phyloP scores from a whole-genome alignment of 2,329 filamentous ascomycete genomes.

The Ceratocystis colombiana region DNA sequence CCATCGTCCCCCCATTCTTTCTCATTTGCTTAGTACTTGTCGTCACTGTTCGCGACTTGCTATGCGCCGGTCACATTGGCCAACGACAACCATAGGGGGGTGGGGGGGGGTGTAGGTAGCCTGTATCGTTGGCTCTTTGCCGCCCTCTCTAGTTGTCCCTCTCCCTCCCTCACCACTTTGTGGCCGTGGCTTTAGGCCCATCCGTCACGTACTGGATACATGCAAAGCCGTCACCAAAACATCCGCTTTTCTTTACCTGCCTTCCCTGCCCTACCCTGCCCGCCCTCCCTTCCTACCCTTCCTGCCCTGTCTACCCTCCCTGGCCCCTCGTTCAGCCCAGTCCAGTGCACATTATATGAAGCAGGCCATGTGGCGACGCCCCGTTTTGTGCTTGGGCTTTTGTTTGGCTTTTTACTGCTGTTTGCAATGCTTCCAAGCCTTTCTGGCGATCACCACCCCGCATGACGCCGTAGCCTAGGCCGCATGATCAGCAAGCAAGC shows the following conservation, averaged over 20 bases:
- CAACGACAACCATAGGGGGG: too few relatives aligned
- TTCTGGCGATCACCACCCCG: background rate
- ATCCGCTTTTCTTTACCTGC: too few relatives aligned
- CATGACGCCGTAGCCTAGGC: background rate
- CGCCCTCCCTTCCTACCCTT: background rate
- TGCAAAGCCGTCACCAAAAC: background rate
- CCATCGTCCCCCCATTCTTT: too few relatives aligned
- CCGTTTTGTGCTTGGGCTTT: background rate
- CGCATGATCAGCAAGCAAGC: background rate
- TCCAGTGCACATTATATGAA: too few relatives aligned
- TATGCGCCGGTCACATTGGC: too few relatives aligned
- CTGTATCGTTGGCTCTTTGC: too few relatives aligned
- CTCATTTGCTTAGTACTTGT: too few relatives aligned
- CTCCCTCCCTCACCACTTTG: background rate
- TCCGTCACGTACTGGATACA: background rate
- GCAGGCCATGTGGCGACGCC: background rate
- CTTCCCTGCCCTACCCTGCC: background rate
- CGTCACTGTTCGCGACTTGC: too few relatives aligned
- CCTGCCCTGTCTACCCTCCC: background rate
- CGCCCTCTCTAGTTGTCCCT: background rate
- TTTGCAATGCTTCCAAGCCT: background rate
- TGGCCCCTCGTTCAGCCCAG: background rate
- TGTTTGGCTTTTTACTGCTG: background rate
- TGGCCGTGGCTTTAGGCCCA: background rate
- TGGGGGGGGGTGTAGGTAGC: too few relatives aligned